Evolutionary conservation across 1,284 basidiomycete species (phyloP).

Genomic region (Leccinum pallidistipes): DNA sequence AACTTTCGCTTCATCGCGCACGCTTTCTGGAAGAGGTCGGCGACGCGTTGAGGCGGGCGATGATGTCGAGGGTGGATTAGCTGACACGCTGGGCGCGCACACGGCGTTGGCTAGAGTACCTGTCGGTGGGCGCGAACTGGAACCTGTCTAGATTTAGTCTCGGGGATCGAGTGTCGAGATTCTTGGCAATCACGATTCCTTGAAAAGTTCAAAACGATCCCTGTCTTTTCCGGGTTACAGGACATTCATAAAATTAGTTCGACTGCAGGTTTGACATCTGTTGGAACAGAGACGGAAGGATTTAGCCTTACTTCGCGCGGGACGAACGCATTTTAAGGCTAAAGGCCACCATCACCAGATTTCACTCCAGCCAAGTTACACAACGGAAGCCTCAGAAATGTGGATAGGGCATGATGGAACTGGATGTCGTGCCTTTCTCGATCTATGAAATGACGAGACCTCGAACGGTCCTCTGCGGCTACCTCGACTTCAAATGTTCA

Average conservation of each 20-base stretch:
- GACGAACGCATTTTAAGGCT: neutral
- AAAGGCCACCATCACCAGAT: neutral
- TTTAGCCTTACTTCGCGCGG: neutral
- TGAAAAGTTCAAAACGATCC: too few relatives aligned
- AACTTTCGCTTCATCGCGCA: slow-evolving; percentile 58
- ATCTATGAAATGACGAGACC: neutral
- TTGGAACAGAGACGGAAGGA: neutral
- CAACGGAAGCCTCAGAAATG: neutral
- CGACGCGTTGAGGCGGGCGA: slow-evolving; percentile 34
- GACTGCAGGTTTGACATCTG: neutral
- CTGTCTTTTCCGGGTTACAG: too few relatives aligned
- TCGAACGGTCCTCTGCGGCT: too few relatives aligned
- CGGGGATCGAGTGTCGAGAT: slow-evolving; percentile 7
- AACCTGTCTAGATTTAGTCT: slow-evolving; percentile 33
- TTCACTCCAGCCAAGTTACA: neutral
- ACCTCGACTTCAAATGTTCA: neutral
- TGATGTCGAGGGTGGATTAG: slow-evolving; percentile 30
- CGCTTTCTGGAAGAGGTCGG: slow-evolving; percentile 36
- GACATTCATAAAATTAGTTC: too few relatives aligned
- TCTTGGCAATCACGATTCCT: too few relatives aligned
- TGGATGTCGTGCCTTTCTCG: neutral
- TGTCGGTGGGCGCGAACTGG: slow-evolving; percentile 16
- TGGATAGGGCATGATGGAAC: neutral
- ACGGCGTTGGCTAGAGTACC: slow-evolving; percentile 11
- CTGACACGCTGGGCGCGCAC: slow-evolving; percentile 23